These are phyloP conservation scores for Cladorrhinum samala DNA, from an alignment of 495 filamentous ascomycete genomes.

Conservation along the genomic window DNA sequence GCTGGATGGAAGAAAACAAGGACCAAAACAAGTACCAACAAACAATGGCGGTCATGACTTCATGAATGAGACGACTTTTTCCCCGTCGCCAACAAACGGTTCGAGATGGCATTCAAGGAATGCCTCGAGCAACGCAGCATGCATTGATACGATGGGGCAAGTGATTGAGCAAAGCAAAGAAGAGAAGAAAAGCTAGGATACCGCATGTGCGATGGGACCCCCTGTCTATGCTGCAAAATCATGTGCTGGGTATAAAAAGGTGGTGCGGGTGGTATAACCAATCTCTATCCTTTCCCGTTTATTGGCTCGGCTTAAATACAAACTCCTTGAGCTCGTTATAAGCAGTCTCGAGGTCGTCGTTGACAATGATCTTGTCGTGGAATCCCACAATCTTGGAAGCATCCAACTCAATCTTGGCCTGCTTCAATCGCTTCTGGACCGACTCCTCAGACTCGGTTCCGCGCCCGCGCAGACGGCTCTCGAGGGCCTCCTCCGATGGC, in stretches of 20 bases:
- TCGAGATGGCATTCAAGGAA: no score
- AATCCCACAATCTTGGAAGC: constrained; percentile 66
- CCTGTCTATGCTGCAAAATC: not conserved
- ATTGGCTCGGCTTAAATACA: constrained; percentile 34
- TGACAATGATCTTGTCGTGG: constrained; percentile 83
- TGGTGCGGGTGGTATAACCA: not conserved
- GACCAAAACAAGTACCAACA: no score
- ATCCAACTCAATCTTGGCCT: constrained; percentile 77
- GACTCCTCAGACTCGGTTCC: constrained; percentile 78
- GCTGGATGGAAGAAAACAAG: no score
- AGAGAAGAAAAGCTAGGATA: not conserved
- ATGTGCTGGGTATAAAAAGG: not conserved
- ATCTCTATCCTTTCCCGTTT: constrained; percentile 12
- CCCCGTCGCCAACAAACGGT: no score
- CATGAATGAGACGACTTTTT: no score
- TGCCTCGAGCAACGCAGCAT: no score
- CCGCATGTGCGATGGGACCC: no score
- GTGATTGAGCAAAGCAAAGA: not conserved
- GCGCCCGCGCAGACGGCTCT: constrained; percentile 69
- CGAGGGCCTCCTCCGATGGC: constrained; percentile 66
- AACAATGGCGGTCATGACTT: no score
- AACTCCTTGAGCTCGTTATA: constrained; percentile 72
- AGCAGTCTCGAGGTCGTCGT: constrained; percentile 80
- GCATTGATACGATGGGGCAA: no score
- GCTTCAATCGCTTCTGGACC: constrained; percentile 65